phyloP scores from a whole-genome alignment of 345 rosid species.

The Arabidopsis arenosa region DNA sequence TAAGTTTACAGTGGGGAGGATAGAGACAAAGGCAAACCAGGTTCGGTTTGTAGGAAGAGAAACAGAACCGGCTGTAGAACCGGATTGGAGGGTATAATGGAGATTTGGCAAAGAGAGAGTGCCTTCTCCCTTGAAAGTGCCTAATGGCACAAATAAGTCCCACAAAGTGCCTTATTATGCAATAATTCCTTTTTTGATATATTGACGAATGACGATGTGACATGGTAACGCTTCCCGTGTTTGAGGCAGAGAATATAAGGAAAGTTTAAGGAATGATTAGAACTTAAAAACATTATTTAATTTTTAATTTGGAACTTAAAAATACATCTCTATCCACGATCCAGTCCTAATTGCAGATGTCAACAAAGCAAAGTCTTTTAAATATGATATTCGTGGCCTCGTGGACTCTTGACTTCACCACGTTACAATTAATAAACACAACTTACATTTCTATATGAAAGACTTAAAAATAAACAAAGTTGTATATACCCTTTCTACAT shows the following conservation, averaged over 20 bases:
- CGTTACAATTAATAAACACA: not conserved
- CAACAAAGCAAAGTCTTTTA: slow-evolving; percentile 19
- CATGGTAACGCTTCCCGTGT: not conserved
- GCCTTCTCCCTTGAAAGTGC: no score
- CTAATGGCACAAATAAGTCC: no score
- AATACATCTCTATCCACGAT: slow-evolving; percentile 15
- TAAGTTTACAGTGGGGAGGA: no score
- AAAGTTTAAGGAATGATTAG: not conserved
- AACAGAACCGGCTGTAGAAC: no score
- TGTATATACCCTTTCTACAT: not conserved
- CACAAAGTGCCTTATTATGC: no score
- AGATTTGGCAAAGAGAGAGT: no score
- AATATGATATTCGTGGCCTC: not conserved
- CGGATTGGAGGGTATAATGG: no score
- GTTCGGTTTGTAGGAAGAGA: no score
- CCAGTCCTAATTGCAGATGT: not conserved
- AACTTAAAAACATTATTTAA: not conserved
- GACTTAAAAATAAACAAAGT: not conserved
- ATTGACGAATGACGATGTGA: slow-evolving; percentile 2
- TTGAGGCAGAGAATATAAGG: slow-evolving; percentile 10
- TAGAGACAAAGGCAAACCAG: no score
- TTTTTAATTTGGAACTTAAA: not conserved
- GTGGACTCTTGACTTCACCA: slow-evolving; percentile 24
- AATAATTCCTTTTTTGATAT: not conserved
- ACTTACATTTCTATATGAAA: not conserved